Evolutionary conservation across 2,329 filamentous ascomycete genomes (phyloP), one percentile per base, ranked within the genome.

Genomic region (Akanthomyces dipterigenus): DNA sequence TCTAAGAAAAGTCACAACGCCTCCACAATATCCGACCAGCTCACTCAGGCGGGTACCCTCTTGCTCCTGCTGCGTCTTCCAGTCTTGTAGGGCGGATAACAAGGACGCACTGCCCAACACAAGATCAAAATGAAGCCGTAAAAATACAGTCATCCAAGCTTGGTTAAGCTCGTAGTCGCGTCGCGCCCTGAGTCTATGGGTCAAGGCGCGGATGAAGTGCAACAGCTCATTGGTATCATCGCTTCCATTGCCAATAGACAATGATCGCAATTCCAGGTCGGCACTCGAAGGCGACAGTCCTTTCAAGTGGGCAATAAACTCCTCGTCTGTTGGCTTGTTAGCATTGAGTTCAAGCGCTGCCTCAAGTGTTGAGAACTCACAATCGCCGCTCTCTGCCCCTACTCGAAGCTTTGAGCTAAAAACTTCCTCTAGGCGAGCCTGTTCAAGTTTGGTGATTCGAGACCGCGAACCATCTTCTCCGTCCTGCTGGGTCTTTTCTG

Each of bases 111-210:
- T 82, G 70, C 76, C 80, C 76, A 77, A 77, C 46, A 83, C 74
- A 42, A 80, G 65, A 65, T 85, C 82, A 64, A 83, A 83, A 73
- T 98, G 93, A 45, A 96, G 77, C 53, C 88, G 84, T 63, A 99
- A 72, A 70, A 98, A 96, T 1, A 98, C 93, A 2, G 89, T 88
- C 92, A 99, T 98, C 93, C 95, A 99, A 0, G 92, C 91, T 74
- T 98, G 93, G 18, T 91, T 89, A 43, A 99, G 81, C 75, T 99
- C 95, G 73, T 96, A 99, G 73, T 98, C 95, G 53, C 84, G 84
- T 65, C 88, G 86, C 55, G 84, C 79, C 48, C 78, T 76, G 57
- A 98, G 77, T 14, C 89, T 82, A 59, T 78, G 80, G 0, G 90
- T 96, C 61, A 99, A 75, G 1, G 92, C 92, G n/a, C 78, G 75